Conservation (phyloP, 345 rosid species). For the Trapa bicornis region DNA sequence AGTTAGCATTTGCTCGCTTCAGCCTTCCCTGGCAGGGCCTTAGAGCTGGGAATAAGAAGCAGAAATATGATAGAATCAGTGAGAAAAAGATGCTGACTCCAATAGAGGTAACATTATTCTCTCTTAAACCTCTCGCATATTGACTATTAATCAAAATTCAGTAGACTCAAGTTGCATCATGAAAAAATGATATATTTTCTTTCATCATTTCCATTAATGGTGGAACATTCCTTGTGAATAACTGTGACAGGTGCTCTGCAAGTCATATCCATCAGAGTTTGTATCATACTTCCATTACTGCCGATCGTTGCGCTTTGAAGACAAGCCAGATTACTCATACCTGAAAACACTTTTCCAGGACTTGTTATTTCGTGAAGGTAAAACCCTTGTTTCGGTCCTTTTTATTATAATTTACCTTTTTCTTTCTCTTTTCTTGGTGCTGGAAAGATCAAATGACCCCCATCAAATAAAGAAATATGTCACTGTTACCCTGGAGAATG, state of each 20-base stretch:
- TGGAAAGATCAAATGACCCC: not conserved
- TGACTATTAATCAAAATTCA: not conserved
- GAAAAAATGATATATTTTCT: not conserved
- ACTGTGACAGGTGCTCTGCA: slow-evolving; percentile 66
- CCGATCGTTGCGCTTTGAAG: slow-evolving; percentile 56
- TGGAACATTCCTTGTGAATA: not conserved
- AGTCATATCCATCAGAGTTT: slow-evolving; percentile 77
- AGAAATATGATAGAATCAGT: slow-evolving; percentile 89
- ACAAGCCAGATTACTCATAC: slow-evolving; percentile 66
- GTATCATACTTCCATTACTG: slow-evolving; percentile 89
- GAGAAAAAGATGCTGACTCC: slow-evolving; percentile 92
- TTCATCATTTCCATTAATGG: not conserved
- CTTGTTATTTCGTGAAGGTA: slow-evolving; percentile 71
- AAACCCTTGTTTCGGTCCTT: not conserved
- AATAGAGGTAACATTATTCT: slow-evolving; percentile 48
- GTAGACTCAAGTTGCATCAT: not conserved
- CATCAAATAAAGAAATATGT: not conserved
- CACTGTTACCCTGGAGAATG: slow-evolving; percentile 1
- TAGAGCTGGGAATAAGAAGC: slow-evolving; percentile 91
- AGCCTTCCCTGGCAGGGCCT: slow-evolving; percentile 98
- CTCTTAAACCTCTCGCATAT: not conserved
- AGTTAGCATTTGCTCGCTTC: slow-evolving; percentile 11
- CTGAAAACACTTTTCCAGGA: slow-evolving; percentile 60
- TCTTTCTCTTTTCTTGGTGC: not conserved
- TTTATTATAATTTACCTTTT: not conserved